Evolutionary conservation across 2,329 filamentous ascomycete genomes (phyloP).

Genomic region (Pseudogymnoascus sp.): DNA sequence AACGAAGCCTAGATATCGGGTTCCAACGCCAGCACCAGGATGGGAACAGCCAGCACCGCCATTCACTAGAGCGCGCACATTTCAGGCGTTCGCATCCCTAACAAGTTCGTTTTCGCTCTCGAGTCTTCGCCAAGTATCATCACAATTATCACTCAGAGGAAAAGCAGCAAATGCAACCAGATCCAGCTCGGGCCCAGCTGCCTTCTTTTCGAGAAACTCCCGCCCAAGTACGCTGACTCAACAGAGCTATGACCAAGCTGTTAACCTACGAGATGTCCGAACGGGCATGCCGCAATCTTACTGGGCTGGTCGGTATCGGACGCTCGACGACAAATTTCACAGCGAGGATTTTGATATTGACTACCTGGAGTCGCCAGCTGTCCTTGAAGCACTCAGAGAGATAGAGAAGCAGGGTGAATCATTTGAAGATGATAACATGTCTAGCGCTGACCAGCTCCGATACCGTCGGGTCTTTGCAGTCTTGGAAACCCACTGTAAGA

Average conservation of each 20-base stretch:
- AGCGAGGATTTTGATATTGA: conserved; percentile 30
- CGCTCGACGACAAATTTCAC: conserved; percentile 47
- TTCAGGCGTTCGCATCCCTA: background rate
- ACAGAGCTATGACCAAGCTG: background rate
- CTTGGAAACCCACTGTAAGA: conserved; percentile 40
- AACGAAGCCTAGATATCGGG: background rate
- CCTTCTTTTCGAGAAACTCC: background rate
- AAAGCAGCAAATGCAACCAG: background rate
- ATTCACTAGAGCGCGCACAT: background rate
- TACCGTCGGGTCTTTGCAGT: conserved; percentile 38
- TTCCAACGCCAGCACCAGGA: background rate
- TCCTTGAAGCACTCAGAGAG: conserved; percentile 1
- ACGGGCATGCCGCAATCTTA: conserved; percentile 42
- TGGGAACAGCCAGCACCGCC: background rate
- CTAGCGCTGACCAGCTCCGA: conserved; percentile 35
- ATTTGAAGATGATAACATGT: background rate
- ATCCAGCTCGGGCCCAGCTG: conserved; percentile 11
- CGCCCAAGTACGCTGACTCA: conserved; percentile 12
- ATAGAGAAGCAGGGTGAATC: background rate
- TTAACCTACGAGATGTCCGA: conserved; percentile 28
- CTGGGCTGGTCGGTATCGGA: conserved; percentile 54
- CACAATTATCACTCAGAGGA: conserved; percentile 8
- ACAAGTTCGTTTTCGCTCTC: background rate
- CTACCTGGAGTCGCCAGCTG: conserved; percentile 9
- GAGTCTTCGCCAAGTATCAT: conserved; percentile 14